Percentiles rank a stretch among this genome's conserved stretches.
Conservation (phyloP, 495 filamentous ascomycete genomes). For the Penicillium waksmanii region DNA sequence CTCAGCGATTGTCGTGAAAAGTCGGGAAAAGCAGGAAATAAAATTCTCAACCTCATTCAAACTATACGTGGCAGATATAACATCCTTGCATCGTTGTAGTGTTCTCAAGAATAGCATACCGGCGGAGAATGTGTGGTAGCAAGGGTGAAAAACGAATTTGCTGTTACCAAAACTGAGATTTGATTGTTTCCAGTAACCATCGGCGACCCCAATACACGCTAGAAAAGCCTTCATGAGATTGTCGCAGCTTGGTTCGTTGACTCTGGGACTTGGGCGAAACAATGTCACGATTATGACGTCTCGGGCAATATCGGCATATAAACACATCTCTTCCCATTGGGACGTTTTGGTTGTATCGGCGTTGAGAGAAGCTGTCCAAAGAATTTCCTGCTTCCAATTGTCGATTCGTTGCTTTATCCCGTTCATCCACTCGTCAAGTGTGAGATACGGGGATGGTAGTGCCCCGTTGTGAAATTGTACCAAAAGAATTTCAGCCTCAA, state of each 20-base stretch:
- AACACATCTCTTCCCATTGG: background rate
- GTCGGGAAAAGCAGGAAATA: background rate
- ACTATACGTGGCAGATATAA: background rate
- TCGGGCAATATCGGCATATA: background rate
- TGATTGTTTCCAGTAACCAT: background rate
- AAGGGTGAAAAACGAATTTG: background rate
- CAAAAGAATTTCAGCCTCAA: background rate
- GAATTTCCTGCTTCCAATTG: background rate
- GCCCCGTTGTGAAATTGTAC: background rate
- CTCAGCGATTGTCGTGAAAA: background rate
- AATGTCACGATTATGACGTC: background rate
- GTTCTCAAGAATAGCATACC: background rate
- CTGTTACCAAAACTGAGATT: background rate
- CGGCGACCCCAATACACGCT: background rate
- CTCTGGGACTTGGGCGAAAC: background rate
- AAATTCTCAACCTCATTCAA: background rate
- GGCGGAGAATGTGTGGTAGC: background rate
- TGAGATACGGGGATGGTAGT: background rate
- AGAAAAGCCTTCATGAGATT: background rate
- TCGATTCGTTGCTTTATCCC: background rate
- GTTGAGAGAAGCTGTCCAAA: background rate
- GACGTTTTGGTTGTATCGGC: background rate
- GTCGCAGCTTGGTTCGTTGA: background rate
- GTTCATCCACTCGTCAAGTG: background rate
- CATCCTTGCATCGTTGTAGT: background rate